Conservation (phyloP, 2,329 filamentous ascomycete genomes). For the Magnaporthales sp. region DNA sequence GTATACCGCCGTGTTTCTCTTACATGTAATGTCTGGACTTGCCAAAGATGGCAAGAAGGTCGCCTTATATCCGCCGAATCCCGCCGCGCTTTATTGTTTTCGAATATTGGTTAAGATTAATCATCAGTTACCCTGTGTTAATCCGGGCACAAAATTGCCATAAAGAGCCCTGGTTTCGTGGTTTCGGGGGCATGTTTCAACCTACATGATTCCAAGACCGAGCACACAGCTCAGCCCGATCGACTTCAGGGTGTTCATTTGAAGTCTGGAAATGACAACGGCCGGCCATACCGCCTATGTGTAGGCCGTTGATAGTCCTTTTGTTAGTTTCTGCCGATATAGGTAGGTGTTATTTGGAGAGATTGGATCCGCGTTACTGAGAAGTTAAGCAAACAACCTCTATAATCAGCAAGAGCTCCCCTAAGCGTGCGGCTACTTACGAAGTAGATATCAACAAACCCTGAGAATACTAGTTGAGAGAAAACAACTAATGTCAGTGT, state of each 20-base stretch:
- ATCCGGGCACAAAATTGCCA: no score
- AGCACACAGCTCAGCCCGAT: neutral
- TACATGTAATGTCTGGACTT: neutral
- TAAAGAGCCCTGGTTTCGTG: no score
- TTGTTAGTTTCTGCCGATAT: no score
- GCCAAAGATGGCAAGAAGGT: neutral
- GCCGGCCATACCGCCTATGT: neutral
- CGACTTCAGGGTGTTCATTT: neutral
- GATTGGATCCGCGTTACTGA: no score
- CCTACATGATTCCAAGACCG: neutral
- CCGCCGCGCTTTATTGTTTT: neutral
- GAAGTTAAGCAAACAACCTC: no score
- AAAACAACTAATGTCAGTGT: no score
- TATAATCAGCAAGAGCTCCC: no score
- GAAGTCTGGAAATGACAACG: neutral
- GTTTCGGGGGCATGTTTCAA: no score
- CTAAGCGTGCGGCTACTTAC: neutral
- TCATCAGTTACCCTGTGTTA: neutral
- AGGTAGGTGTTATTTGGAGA: no score
- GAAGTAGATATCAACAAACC: neutral
- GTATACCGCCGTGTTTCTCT: neutral
- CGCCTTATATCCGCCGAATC: neutral
- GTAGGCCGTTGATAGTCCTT: no score
- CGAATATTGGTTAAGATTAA: no score
- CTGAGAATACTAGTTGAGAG: neutral